Percentiles rank a stretch among this genome's conserved stretches.
Evolutionary conservation across 352 stramenopile species (phyloP).

Genomic region (Globisporangium lucens): DNA sequence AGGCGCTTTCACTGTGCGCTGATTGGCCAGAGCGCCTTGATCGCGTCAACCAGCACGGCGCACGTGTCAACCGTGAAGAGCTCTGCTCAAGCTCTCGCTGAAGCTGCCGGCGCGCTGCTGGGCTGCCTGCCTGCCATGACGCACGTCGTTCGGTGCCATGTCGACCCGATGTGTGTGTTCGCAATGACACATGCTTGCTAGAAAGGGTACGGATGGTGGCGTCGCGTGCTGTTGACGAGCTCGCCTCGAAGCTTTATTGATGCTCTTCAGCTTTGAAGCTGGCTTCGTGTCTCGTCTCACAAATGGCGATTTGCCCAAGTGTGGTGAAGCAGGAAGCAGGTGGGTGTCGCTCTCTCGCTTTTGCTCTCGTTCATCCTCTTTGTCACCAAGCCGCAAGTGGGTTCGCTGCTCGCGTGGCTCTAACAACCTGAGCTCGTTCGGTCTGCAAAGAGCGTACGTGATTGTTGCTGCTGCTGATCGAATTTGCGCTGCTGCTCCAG

Average conservation of each 20-base stretch:
- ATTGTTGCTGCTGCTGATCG: neutral
- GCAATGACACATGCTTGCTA: neutral
- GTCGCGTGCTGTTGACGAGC: neutral
- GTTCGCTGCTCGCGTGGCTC: neutral
- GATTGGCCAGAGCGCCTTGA: neutral
- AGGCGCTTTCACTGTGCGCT: neutral
- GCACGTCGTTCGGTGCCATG: no score
- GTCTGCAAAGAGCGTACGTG: neutral
- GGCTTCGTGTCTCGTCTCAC: constrained; percentile 4
- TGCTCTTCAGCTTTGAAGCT: neutral
- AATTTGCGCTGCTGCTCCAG: constrained; percentile 1
- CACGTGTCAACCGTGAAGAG: neutral
- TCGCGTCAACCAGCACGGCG: neutral
- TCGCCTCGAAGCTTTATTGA: neutral
- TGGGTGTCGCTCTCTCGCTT: neutral
- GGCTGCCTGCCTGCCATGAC: no score
- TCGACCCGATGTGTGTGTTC: no score
- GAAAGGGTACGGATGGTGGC: no score
- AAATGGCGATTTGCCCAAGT: neutral
- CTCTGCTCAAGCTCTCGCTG: no score
- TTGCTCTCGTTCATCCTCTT: neutral
- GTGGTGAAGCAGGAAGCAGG: neutral
- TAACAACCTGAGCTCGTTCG: neutral
- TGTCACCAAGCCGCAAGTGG: neutral
- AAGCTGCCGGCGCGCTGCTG: no score